Evolutionary conservation across 2,329 filamentous ascomycete species (phyloP).

Genomic region (Didymosphaeria variabile): DNA sequence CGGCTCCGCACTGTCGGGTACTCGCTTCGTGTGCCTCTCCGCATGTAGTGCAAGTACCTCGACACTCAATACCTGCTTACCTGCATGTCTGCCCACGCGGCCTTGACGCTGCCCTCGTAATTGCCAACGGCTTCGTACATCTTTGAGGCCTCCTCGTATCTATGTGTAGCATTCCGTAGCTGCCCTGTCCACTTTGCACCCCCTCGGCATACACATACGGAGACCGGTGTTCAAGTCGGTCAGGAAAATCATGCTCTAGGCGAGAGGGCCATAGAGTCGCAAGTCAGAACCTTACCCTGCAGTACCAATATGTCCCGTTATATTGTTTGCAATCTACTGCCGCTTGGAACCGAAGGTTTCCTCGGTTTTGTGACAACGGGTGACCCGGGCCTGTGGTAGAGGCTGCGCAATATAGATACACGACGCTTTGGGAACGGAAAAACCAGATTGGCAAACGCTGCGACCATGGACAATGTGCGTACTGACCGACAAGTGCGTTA

Average conservation of each 20-base stretch:
- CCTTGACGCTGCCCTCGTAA: not conserved
- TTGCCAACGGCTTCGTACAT: not conserved
- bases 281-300: not conserved
- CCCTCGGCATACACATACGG: not conserved
- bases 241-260: not conserved
- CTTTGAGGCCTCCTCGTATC: not conserved
- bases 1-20: conserved; percentile 3
- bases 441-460: not conserved
- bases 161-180: not conserved
- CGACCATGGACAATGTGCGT: not conserved
- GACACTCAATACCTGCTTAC: not conserved
- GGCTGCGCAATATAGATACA: not conserved
- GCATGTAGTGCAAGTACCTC: not conserved
- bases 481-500: too few relatives aligned
- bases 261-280: too few relatives aligned
- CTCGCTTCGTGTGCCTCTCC: conserved; percentile 2
- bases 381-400: not conserved
- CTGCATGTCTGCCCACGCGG: not conserved
- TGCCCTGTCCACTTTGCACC: not conserved
- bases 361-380: not conserved
- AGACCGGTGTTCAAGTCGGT: not conserved
- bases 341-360: not conserved
- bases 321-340: not conserved
- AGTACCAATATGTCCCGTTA: not conserved
- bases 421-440: conserved; percentile 4